Evolutionary conservation across 768 basidiomycete genomes (phyloP), one percentile per base, ranked within the genome.

Genomic region (Myochromella boudieri): DNA sequence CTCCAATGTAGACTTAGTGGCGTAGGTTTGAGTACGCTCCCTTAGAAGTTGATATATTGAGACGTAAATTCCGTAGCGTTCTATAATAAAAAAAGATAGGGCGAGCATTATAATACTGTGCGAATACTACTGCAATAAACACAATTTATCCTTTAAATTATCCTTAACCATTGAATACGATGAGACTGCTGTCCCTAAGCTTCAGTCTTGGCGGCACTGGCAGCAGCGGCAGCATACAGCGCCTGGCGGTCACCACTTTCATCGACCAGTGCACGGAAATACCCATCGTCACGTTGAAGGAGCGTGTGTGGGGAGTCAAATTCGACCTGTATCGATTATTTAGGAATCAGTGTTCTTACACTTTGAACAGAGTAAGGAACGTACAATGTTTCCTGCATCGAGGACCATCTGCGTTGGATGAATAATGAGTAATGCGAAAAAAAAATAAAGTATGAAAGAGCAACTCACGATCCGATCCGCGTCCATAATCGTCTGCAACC

Each of bases 401-500:
- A 82, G 62, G 18, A 75, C 71, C 68, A 83, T 68, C 72, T 75
- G 24, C 17, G 5, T 11, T 6, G 32, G 25, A 8, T 5, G 21
- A 17, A 38, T 34, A 6, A 34, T 34, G 14, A 34, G 33, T 14
- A 34, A 3, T 4, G 25, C 0, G 10, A 17, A 12, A 20, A 14
- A 31, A 12, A 38, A n/a, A 20, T 15, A 43, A 10, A 17, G 6
- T 41, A 9, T 15, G 11, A 18, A 22, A 14, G 18, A 0, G n/a
- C 1, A 14, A 65, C 74, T 21, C 42, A 76, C 69, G 37, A 76
- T 70, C 53, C 68, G 74, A 66, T 80, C 77, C 58, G 83, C 72
- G 65, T 87, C 80, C 61, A 87, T 80, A 40, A 87, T 77, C 0
- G 83, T 85, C 51, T 79, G 76, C 14, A 87, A 68, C 22, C 83